Evolutionary conservation across 805 yeast species (phyloP), one percentile per base, ranked within the genome.

Genomic region (Myxozyma udenii): DNA sequence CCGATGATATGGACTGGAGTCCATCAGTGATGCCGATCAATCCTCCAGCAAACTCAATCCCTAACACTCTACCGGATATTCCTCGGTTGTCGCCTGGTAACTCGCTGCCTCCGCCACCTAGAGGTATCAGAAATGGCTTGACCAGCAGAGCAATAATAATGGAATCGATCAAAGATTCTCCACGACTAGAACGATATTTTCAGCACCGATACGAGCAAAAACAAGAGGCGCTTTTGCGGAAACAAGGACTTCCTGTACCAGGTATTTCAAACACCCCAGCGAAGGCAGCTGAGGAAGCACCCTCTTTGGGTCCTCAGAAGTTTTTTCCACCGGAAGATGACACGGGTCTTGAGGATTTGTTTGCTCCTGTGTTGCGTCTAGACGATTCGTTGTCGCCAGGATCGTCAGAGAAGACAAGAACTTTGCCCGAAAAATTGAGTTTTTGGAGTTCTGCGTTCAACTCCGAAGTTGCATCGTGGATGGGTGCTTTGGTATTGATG

Each of bases 261-360:
- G 7, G 5, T 38, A 7, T 4, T 19, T 7, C 7, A 6, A 7
- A 12, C 11, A 16, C 16, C 12, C 19, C 9, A 18, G 18, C 16
- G 5, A 35, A 35, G 35, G 6, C 36, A 7, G 9, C 12, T 14
- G 41, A 38, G 18, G 23, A 12, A 5, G 32, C n/a, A 3, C n/a
- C n/a, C n/a, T n/a, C n/a, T n/a, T 18, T 53, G 19, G 51, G 45
- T 2, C 53, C 58, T n/a, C 58, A 54, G 44, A 28, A 42, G 3
- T 54, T 54, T 22, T 54, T 54, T 23, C 58, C 58, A 2, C 32
- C 19, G 21, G 52, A 54, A 26, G 50, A 28, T 6, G 53, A 55
- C n/a, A 54, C 58, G 3, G 58, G 58, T 2, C 44, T 54, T 7
- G 58, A 54, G 33, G 58, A 54, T 16, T 42, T 54, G 12, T 54